These are phyloP conservation scores for Hypoxylon sp. DNA, from an alignment of 2,329 filamentous ascomycete species.

Conservation along the genomic window DNA sequence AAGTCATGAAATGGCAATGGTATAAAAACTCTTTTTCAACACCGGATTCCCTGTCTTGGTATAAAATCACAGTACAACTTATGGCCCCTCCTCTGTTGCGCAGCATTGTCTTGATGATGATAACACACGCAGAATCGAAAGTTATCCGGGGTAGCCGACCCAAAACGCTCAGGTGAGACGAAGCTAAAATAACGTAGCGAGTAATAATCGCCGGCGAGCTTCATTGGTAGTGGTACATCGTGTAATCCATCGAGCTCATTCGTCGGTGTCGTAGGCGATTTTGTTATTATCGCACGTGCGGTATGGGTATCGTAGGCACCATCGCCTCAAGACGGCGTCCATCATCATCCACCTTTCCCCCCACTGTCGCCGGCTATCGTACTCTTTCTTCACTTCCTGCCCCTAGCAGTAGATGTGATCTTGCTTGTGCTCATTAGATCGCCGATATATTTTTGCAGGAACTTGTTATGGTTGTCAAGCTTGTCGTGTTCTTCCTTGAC, in stretches of 20 bases:
- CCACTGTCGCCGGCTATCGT: constrained; percentile 7
- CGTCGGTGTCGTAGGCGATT: constrained; percentile 26
- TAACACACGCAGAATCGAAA: constrained; percentile 40
- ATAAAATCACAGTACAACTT: constrained; percentile 47
- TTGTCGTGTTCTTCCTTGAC: constrained; percentile 96
- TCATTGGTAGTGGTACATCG: constrained; percentile 21
- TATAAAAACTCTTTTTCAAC: constrained; percentile 51
- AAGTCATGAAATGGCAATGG: constrained; percentile 49
- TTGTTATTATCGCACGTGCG: constrained; percentile 24
- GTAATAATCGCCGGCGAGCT: constrained; percentile 25
- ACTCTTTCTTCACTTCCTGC: constrained; percentile 61
- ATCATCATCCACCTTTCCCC: constrained; percentile 21
- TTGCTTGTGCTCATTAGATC: constrained; percentile 91
- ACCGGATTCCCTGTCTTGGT: constrained; percentile 48
- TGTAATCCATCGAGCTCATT: constrained; percentile 19
- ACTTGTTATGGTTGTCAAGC: constrained; percentile 95
- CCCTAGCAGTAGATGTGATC: constrained; percentile 70
- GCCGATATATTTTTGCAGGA: constrained; percentile 97
- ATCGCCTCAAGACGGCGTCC: constrained; percentile 21
- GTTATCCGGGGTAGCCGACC: constrained; percentile 21
- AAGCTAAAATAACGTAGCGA: constrained; percentile 26
- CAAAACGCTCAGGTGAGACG: constrained; percentile 21
- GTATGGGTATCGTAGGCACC: constrained; percentile 39
- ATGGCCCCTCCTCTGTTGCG: constrained; percentile 27
- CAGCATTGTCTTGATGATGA: constrained; percentile 31